Evolutionary conservation across 352 stramenopile species (phyloP).

Genomic region (Blastocystis sp.): DNA sequence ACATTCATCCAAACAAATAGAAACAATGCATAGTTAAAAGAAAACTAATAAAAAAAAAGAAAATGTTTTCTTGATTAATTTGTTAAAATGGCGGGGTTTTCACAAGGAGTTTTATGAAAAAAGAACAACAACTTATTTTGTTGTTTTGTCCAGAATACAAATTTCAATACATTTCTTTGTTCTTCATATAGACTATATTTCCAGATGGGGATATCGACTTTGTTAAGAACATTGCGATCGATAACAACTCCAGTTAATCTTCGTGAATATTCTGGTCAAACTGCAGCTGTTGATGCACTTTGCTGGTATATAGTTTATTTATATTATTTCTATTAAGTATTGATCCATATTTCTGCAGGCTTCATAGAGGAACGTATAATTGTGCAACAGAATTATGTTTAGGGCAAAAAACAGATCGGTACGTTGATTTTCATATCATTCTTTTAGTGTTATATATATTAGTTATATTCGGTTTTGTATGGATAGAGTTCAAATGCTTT

Average conservation of each 20-base stretch:
- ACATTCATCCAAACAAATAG: too few species aligned
- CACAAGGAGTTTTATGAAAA: too few species aligned
- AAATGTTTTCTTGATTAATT: too few species aligned
- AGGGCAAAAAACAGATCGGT: constrained; percentile 42
- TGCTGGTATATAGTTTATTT: constrained; percentile 41
- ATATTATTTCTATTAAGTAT: neutral
- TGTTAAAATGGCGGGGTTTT: too few species aligned
- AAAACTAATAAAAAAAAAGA: too few species aligned
- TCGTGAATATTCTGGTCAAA: constrained; percentile 46
- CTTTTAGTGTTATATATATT: neutral
- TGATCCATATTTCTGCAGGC: constrained; percentile 43
- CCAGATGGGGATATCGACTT: constrained; percentile 52
- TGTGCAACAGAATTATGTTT: constrained; percentile 60
- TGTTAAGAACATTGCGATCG: constrained; percentile 54
- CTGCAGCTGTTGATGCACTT: constrained; percentile 38
- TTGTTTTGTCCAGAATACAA: too few species aligned
- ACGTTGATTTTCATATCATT: neutral
- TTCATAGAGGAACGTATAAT: constrained; percentile 68
- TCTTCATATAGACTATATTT: too few species aligned
- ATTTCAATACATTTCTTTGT: too few species aligned
- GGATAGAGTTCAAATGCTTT: constrained; percentile 61
- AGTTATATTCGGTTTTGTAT: constrained; percentile 63
- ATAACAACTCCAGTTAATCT: constrained; percentile 56
- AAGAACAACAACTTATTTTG: too few species aligned
- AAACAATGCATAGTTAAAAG: too few species aligned